Base-by-base conservation (phyloP, 371 early-diverging fungal species). In the Batkoa obscura region DNA sequence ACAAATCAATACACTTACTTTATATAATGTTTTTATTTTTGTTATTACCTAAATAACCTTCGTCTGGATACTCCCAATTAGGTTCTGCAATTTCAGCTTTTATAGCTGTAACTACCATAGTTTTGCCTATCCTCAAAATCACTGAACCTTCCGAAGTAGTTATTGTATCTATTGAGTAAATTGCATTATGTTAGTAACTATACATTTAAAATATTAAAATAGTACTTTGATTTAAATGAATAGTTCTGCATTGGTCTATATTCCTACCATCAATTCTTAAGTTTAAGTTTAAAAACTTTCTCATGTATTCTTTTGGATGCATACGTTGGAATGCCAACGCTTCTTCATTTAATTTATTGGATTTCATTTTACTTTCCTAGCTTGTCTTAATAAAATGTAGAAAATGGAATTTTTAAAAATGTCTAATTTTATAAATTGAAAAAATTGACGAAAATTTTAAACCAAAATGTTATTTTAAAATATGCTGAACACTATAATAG, bases 1-100 rank as follows among this genome's bases (percentile, higher is more conserved):
- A 30, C 30, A 9, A 5, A 61, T 49, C 2, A 36, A 17, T 9
- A 10, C 41, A 10, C 10, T n/a, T 9, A 10, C 41, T 41, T 8
- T n/a, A 10, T n/a, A 41, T 41, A 41, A 5, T 15, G 45, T 12
- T 15, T 45, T 45, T 6, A 45, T 15, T 15, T 15, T 8, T 10
- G 30, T 10, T 36, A 56, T 12, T 59, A 85, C 86, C 88, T 32
- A 95, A 67, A 60, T 75, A 92, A 9, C 94, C 96, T 56, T 76
- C 64, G 46, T 72, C 65, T 13, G 90, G 89, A 17, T 46, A 57
- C 58, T 69, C 73, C 9, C 85, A 62, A 38, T 68, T 73, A 15
- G 96, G 94, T 59, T 81, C 83, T 46, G 88, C 75, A 0, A 94
- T 88, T 67, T 94, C 92, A n/a, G 89, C 94, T 62, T 93, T 93